These are phyloP conservation scores for Aphanomyces stellatus DNA, from an alignment of 352 stramenopile species.

Conservation along the genomic window DNA sequence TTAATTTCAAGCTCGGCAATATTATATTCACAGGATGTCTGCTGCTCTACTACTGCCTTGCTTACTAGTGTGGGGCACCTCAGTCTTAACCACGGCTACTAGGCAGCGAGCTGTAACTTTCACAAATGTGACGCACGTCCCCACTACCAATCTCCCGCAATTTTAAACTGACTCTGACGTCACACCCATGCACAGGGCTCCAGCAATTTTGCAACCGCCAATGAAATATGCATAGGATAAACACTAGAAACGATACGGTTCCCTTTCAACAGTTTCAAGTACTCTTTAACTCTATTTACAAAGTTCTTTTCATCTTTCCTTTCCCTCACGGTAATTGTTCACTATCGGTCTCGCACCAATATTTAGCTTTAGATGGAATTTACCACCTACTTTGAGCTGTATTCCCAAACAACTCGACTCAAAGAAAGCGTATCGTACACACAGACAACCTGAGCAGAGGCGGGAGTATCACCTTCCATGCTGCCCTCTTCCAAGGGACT, in stretches of 20 bases:
- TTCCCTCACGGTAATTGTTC: constrained; percentile 69
- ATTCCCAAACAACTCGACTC: constrained; percentile 84
- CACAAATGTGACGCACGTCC: background rate
- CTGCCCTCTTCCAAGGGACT: constrained; percentile 8
- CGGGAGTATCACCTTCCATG: constrained; percentile 65
- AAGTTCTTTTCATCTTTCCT: constrained; percentile 86
- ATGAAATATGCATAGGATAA: background rate
- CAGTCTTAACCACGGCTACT: constrained; percentile 5
- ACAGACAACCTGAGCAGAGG: constrained; percentile 35
- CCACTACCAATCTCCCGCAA: constrained; percentile 1
- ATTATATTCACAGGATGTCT: no score
- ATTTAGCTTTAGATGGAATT: constrained; percentile 89
- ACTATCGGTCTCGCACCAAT: constrained; percentile 79
- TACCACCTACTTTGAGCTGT: constrained; percentile 74
- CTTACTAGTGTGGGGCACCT: no score
- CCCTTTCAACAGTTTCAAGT: constrained; percentile 80
- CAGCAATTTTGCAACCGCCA: constrained; percentile 6
- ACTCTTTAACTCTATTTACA: constrained; percentile 90
- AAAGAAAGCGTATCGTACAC: constrained; percentile 49
- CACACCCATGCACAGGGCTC: constrained; percentile 1
- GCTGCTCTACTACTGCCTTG: no score
- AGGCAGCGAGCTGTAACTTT: constrained; percentile 1
- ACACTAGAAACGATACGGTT: background rate
- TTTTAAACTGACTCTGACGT: constrained; percentile 5
- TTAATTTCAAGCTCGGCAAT: no score